Conservation (phyloP, 2,329 filamentous ascomycete species). For the Trichoderma hamatum region DNA sequence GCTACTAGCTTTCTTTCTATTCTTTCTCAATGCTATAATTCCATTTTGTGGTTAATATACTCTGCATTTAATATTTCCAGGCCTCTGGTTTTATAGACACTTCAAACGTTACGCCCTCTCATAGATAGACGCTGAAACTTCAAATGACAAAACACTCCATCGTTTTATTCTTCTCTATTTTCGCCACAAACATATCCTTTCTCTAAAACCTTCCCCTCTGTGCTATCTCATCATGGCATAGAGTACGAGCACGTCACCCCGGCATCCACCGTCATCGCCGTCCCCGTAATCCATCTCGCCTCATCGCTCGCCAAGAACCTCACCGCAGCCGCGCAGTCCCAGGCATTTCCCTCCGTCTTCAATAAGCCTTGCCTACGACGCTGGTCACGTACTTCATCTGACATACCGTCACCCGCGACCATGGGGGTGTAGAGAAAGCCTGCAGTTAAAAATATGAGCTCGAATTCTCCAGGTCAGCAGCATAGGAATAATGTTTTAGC, state of each 20-base stretch:
- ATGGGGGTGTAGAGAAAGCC: conserved; percentile 54
- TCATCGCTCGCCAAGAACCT: conserved; percentile 46
- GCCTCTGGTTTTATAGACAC: background rate
- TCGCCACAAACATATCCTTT: background rate
- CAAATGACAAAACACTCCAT: background rate
- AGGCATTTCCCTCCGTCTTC: conserved; percentile 47
- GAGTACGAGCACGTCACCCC: conserved; percentile 39
- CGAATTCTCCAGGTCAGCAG: background rate
- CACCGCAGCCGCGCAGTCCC: conserved; percentile 48
- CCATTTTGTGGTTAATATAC: background rate
- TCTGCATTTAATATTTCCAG: background rate
- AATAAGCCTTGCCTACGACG: conserved; percentile 45
- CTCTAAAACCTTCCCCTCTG: background rate
- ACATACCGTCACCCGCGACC: conserved; percentile 48
- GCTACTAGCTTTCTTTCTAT: background rate
- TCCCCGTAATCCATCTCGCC: conserved; percentile 49
- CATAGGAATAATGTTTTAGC: background rate
- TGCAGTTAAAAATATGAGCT: background rate
- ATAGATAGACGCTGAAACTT: background rate
- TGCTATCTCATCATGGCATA: background rate
- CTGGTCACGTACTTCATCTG: conserved; percentile 42
- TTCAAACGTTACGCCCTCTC: too few species aligned
- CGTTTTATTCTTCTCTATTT: background rate
- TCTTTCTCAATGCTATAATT: background rate
- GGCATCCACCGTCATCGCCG: conserved; percentile 47